phyloP scores from a whole-genome alignment of 208 protist genomes.

The Strigomonas culicis region DNA sequence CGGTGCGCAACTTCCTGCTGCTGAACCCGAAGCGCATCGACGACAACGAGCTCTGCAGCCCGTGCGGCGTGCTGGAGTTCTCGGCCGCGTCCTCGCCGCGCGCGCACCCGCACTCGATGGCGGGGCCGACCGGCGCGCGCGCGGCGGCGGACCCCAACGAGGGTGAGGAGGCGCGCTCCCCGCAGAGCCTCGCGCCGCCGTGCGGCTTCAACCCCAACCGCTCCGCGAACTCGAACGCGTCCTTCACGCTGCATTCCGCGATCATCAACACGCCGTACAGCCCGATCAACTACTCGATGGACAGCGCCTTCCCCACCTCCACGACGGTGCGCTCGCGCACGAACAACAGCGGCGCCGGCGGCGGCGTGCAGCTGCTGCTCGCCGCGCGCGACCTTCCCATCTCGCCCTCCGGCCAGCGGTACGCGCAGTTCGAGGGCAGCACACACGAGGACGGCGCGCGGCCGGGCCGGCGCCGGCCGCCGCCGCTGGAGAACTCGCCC shows the following conservation, averaged over 20 bases:
- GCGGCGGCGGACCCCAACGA: not conserved
- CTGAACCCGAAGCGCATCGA: constrained; percentile 54
- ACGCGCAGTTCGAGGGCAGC: too few relatives aligned
- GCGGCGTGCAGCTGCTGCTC: not conserved
- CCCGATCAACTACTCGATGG: constrained; percentile 84
- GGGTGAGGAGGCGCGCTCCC: too few relatives aligned
- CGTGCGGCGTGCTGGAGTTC: not conserved
- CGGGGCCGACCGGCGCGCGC: not conserved
- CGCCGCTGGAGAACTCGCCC: not conserved
- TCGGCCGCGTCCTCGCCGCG: not conserved
- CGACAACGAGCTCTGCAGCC: not conserved
- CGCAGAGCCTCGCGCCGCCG: not conserved
- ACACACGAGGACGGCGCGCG: too few relatives aligned
- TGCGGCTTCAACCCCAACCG: too few relatives aligned
- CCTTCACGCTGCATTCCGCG: constrained; percentile 73
- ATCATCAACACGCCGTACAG: constrained; percentile 81
- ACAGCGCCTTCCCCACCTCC: constrained; percentile 15
- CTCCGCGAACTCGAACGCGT: constrained; percentile 37
- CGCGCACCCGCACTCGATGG: not conserved
- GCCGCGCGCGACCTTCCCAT: not conserved
- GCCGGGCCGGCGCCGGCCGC: too few relatives aligned
- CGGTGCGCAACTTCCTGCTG: constrained; percentile 77
- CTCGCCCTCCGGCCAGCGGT: too few relatives aligned
- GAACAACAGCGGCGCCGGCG: not conserved
- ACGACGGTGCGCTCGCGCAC: not conserved